Evolutionary conservation across 2,329 filamentous ascomycete genomes (phyloP).

Genomic region (Talaromyces albobiverticillius): DNA sequence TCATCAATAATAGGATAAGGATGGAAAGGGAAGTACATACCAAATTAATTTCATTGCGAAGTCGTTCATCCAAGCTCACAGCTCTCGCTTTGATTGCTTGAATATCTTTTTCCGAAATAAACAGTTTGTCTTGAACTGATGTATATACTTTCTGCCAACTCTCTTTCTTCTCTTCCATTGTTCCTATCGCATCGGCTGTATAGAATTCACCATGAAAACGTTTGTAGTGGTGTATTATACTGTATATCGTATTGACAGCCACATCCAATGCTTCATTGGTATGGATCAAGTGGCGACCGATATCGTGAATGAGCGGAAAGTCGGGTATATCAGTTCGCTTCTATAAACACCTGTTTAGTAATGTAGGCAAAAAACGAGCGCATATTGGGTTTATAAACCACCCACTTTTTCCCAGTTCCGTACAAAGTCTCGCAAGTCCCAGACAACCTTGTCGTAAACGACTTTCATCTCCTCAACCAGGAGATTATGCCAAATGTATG

Average conservation of each 20-base stretch:
- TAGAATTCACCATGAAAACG: background rate
- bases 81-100: constrained; percentile 9
- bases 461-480: constrained; percentile 4
- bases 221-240: constrained; percentile 10
- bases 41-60: constrained; percentile 11
- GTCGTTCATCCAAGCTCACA: constrained; percentile 6
- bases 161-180: background rate
- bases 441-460: constrained; percentile 10
- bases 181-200: background rate
- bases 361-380: background rate
- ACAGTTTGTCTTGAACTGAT: constrained; percentile 8
- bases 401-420: constrained; percentile 9
- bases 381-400: background rate
- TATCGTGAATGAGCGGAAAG: constrained; percentile 4
- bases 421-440: constrained; percentile 10
- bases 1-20: background rate
- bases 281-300: constrained; percentile 14
- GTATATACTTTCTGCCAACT: background rate
- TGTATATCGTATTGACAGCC: constrained; percentile 9
- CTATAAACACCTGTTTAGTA: background rate
- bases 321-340: background rate
- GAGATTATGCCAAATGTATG: constrained; percentile 11
- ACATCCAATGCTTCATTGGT: constrained; percentile 9
- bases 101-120: constrained; percentile 10
- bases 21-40: background rate